Conservation (phyloP, 2,329 filamentous ascomycete genomes). For the Lachnellula arida region DNA sequence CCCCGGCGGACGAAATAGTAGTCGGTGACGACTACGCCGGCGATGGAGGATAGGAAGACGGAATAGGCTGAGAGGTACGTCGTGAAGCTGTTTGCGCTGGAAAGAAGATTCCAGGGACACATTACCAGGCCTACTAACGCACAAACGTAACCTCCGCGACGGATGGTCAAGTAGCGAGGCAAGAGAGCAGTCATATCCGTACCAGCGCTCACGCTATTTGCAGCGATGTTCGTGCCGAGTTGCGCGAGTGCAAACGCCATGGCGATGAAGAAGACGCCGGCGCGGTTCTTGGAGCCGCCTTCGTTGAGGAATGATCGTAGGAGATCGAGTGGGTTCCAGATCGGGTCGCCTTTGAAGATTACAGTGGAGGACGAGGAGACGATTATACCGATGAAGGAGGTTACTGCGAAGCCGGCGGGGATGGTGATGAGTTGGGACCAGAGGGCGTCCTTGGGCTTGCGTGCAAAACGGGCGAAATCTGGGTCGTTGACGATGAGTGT, state of each 20-base stretch:
- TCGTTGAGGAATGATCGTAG: conserved; percentile 64
- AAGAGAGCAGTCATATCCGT: conserved; percentile 78
- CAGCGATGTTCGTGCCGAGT: conserved; percentile 81
- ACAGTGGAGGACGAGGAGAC: conserved; percentile 69
- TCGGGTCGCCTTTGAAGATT: conserved; percentile 57
- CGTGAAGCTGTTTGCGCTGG: conserved; percentile 74
- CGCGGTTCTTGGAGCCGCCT: conserved; percentile 62
- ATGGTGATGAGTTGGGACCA: conserved; percentile 78
- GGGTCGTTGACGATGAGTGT: conserved; percentile 77
- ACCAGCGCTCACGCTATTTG: conserved; percentile 73
- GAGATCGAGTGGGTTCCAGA: conserved; percentile 70
- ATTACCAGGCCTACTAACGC: conserved; percentile 75
- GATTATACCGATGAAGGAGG: conserved; percentile 79
- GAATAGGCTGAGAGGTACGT: conserved; percentile 90
- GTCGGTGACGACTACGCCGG: conserved; percentile 83
- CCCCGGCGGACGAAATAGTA: conserved; percentile 84
- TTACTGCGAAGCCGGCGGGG: conserved; percentile 67
- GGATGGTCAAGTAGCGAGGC: conserved; percentile 77
- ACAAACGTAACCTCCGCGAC: conserved; percentile 82
- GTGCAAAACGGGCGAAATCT: conserved; percentile 81
- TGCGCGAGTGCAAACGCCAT: conserved; percentile 71
- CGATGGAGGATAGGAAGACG: conserved; percentile 90
- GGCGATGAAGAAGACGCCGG: conserved; percentile 71
- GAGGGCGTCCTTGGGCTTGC: conserved; percentile 68
- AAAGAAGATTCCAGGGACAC: conserved; percentile 80